A percentile compares a stretch with the other conserved stretches of the same genome.
phyloP scores from a whole-genome alignment of 1,284 basidiomycete species.

The Puccinia polysora region DNA sequence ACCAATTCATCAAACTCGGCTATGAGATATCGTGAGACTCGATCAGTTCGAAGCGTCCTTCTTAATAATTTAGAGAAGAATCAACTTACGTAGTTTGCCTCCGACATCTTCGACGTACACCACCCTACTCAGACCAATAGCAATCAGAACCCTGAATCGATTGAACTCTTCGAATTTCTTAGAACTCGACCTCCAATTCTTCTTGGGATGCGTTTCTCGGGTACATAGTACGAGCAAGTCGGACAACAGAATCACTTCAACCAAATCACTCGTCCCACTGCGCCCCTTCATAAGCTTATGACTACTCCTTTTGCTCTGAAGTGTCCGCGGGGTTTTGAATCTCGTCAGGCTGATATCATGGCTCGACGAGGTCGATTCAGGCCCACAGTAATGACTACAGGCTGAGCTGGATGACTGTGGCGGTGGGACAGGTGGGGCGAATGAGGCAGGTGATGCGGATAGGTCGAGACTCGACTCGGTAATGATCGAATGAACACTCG shows the following conservation, averaged over 20 bases:
- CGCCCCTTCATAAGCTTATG: conserved; percentile 4
- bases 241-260: conserved; percentile 9
- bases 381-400: neutral
- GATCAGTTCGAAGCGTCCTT: no score
- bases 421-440: neutral
- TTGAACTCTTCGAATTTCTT: conserved; percentile 1
- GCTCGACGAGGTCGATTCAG: neutral
- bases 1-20: conserved; percentile 11
- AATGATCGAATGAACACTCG: conserved; percentile 13
- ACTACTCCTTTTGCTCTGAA: conserved; percentile 10
- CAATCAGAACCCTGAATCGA: neutral
- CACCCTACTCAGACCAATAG: neutral
- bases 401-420: neutral
- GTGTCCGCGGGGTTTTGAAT: neutral
- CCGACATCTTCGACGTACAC: neutral
- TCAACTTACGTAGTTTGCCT: conserved; percentile 14
- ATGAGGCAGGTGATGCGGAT: neutral
- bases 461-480: conserved; percentile 2
- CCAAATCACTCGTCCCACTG: neutral
- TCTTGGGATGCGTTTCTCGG: neutral
- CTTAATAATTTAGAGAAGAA: no score
- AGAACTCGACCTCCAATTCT: conserved; percentile 11
- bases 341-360: neutral
- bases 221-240: conserved; percentile 17
- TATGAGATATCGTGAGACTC: no score